Conservation (phyloP, 2,329 filamentous ascomycete genomes). For the Thelonectria olida region DNA sequence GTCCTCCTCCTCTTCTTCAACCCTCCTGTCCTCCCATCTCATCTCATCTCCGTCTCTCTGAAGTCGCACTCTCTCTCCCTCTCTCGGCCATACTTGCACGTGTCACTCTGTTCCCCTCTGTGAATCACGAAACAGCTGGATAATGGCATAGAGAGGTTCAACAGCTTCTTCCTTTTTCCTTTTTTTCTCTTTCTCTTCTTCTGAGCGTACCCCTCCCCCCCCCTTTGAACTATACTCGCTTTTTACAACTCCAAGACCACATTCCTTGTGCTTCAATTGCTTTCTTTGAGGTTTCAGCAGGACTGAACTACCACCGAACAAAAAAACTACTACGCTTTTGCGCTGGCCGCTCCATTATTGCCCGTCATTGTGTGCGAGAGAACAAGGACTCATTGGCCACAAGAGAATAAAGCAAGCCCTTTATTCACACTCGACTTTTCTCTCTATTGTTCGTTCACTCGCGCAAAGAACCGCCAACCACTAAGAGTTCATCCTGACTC, state of each 20-base stretch:
- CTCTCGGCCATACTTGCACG: constrained; percentile 27
- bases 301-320: constrained; percentile 32
- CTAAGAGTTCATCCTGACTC: not conserved
- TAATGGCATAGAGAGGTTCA: constrained; percentile 35
- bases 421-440: constrained; percentile 1
- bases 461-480: constrained; percentile 4
- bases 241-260: too few relatives aligned
- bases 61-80: constrained; percentile 23
- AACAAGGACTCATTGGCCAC: not conserved
- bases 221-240: constrained; percentile 22
- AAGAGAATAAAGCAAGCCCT: not conserved
- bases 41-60: constrained; percentile 11
- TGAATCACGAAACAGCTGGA: constrained; percentile 36
- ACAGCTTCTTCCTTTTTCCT: constrained; percentile 20
- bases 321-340: constrained; percentile 17
- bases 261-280: constrained; percentile 30
- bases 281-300: constrained; percentile 37
- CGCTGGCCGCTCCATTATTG: constrained; percentile 28
- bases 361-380: not conserved
- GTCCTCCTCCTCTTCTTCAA: constrained; percentile 26
- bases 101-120: constrained; percentile 31
- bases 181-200: constrained; percentile 30
- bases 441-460: constrained; percentile 1
- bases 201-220: constrained; percentile 18
- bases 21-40: constrained; percentile 35